These are phyloP conservation scores for Penicillium polonicum DNA, from an alignment of 2,329 filamentous ascomycete genomes.

Conservation along the genomic window DNA sequence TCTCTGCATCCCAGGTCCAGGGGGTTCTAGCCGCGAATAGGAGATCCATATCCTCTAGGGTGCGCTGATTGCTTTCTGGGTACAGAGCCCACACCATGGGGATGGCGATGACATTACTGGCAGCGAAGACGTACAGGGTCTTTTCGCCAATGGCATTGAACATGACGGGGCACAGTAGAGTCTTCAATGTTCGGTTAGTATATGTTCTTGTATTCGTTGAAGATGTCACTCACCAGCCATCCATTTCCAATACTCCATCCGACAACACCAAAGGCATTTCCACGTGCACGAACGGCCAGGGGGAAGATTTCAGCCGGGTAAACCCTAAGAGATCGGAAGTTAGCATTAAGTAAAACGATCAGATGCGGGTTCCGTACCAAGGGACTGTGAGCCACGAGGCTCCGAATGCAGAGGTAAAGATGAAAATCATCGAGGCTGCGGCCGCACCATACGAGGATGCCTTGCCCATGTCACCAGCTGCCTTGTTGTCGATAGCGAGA, in stretches of 20 bases:
- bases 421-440: constrained; percentile 68
- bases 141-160: constrained; percentile 66
- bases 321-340: constrained; percentile 36
- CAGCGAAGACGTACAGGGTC: constrained; percentile 72
- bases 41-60: constrained; percentile 72
- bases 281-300: constrained; percentile 67
- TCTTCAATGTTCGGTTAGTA: constrained; percentile 26
- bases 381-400: constrained; percentile 63
- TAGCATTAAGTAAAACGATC: neutral
- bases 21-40: constrained; percentile 66
- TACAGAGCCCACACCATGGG: constrained; percentile 72
- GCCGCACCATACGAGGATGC: constrained; percentile 60
- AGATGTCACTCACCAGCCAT: constrained; percentile 50
- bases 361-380: constrained; percentile 31
- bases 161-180: constrained; percentile 58
- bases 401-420: constrained; percentile 65
- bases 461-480: constrained; percentile 46
- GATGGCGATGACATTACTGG: constrained; percentile 64
- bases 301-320: constrained; percentile 75
- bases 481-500: constrained; percentile 51
- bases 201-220: constrained; percentile 20
- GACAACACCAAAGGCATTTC: constrained; percentile 73
- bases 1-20: constrained; percentile 71
- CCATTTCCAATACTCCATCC: constrained; percentile 76
- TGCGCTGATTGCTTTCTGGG: constrained; percentile 71